These are phyloP conservation scores for Dipodascus albidus DNA, from an alignment of 805 yeast species.

Conservation along the genomic window DNA sequence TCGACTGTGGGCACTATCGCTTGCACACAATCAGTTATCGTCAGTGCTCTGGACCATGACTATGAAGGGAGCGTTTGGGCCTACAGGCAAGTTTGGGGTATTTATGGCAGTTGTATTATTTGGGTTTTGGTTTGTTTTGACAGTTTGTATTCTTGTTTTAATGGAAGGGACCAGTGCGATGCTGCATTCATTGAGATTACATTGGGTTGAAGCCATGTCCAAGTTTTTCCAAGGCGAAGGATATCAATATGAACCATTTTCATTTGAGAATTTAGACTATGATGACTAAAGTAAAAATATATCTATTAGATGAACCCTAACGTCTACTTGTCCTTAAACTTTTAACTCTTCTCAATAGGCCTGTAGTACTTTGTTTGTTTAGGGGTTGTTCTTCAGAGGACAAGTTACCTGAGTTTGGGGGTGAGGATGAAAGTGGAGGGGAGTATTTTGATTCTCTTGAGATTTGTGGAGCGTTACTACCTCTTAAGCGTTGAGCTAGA, in stretches of 20 bases:
- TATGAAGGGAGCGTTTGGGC: slow-evolving; percentile 63
- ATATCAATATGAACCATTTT: slow-evolving; percentile 71
- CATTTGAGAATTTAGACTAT: neutral
- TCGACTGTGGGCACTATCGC: slow-evolving; percentile 92
- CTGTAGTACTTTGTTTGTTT: neutral
- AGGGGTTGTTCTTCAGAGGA: neutral
- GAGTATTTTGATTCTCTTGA: neutral
- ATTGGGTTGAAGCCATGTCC: slow-evolving; percentile 99
- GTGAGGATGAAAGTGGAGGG: neutral
- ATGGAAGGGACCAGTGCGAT: slow-evolving; percentile 99
- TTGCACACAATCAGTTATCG: slow-evolving; percentile 94
- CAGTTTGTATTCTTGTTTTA: slow-evolving; percentile 81
- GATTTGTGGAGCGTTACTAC: neutral
- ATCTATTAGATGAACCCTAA: neutral
- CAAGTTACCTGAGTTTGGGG: neutral
- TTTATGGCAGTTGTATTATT: slow-evolving; percentile 64
- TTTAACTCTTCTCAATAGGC: slow-evolving; percentile 3
- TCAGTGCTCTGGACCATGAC: slow-evolving; percentile 96
- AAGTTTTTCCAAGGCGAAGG: slow-evolving; percentile 98
- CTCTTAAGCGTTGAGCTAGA: neutral
- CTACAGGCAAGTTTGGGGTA: slow-evolving; percentile 56
- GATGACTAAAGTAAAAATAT: neutral
- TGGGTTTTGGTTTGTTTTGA: slow-evolving; percentile 90
- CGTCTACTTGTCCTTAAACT: slow-evolving; percentile 3
- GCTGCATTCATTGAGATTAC: slow-evolving; percentile 93